phyloP scores from a whole-genome alignment of 768 basidiomycete genomes.

The Boletus rex-veris region DNA sequence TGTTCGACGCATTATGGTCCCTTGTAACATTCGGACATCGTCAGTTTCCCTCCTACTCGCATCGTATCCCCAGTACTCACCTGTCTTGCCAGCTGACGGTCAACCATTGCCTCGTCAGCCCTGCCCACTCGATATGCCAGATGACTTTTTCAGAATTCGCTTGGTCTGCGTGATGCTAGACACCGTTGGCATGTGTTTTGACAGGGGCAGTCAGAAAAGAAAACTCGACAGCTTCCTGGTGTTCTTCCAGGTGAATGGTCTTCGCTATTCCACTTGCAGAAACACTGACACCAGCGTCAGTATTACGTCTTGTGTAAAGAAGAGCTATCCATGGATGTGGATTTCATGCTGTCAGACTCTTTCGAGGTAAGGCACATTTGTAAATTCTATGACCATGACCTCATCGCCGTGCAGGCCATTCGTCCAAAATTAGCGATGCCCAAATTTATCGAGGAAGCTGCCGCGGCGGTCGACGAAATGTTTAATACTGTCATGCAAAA shows the following conservation, averaged over 20 bases:
- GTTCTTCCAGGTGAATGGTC: slow-evolving; percentile 78
- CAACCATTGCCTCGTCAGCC: slow-evolving; percentile 76
- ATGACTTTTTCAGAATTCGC: slow-evolving; percentile 94
- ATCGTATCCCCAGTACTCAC: slow-evolving; percentile 7
- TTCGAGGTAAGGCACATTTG: slow-evolving; percentile 59
- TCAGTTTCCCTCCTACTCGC: slow-evolving; percentile 41
- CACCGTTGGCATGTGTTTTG: slow-evolving; percentile 97
- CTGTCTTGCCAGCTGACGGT: slow-evolving; percentile 65
- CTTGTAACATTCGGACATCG: slow-evolving; percentile 94
- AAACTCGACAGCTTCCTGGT: slow-evolving; percentile 90
- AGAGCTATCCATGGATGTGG: slow-evolving; percentile 92
- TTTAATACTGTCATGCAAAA: slow-evolving; percentile 64
- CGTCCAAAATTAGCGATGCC: slow-evolving; percentile 71
- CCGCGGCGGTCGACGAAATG: slow-evolving; percentile 86
- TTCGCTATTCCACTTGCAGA: background rate
- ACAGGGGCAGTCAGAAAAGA: slow-evolving; percentile 86
- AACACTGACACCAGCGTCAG: slow-evolving; percentile 30
- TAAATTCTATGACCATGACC: background rate
- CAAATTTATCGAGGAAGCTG: slow-evolving; percentile 84
- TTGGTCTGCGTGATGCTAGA: slow-evolving; percentile 91
- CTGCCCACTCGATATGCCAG: slow-evolving; percentile 81
- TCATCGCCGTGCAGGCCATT: slow-evolving; percentile 54
- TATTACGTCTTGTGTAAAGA: slow-evolving; percentile 91
- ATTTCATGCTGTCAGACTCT: slow-evolving; percentile 95
- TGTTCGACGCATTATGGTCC: slow-evolving; percentile 94